Base-by-base conservation (phyloP, 2,329 filamentous ascomycete genomes). In the Exophiala oligosperma region DNA sequence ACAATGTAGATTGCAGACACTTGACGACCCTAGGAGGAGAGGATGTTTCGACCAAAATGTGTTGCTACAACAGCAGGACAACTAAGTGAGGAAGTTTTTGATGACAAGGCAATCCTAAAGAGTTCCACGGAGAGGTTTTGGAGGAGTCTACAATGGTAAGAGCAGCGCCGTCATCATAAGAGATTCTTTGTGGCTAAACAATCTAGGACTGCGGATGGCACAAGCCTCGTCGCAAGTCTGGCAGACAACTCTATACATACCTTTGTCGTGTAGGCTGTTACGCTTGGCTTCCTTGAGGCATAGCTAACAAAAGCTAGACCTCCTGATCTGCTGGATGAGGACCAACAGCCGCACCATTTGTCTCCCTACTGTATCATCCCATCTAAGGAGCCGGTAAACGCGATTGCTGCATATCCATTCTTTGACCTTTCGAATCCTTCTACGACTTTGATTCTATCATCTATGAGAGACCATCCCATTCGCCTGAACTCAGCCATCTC, bases 391-490 rank as follows among this genome's bases (percentile, higher is more conserved):
- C 79, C 79, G 12, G 77, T 84, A 14, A 81, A 82, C 71, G 76
- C 81, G 23, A 80, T 79, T 44, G 76, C 81, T 2, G 67, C 80
- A 9, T 83, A 84, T 62, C 84, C 85, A 0, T 72, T 74, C 55
- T 88, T 80, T 71, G 72, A 77, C 56, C 72, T 84, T 11, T 74
- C 77, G 46, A 76, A 85, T 54, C 68, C 77, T 1, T 74, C 73
- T 4, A 82, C 76, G 2, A 73, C 77, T 1, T 69, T 82, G 3
- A 72, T 84, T 8, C 75, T 87, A 1, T 74, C 79, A 24, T 81
- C 81, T 38, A 71, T 77, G 4, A 72, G 77, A 28, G 79, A 84
- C 59, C 78, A 81, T 48, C 84, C 84, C 3, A 80, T 87, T 54
- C 77, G 77, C 8, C 72, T 87, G 12, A 72, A 77, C 57, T 86